Base-by-base conservation (phyloP, 495 filamentous ascomycete genomes). In the Podospora pseudoanserina region DNA sequence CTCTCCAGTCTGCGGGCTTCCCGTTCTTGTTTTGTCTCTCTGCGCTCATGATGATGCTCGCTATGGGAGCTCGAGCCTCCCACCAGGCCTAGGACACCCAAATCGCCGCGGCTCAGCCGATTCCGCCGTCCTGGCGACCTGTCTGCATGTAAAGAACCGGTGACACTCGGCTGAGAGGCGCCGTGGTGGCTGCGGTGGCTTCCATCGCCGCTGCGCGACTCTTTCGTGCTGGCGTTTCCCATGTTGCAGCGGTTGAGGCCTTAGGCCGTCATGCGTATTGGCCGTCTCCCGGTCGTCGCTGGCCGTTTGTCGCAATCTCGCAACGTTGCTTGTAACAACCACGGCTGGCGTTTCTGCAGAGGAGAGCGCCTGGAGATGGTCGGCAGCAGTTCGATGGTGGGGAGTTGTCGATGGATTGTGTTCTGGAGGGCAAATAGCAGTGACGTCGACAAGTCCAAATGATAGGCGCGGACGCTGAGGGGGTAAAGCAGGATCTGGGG, bases 11-110 rank as follows among this genome's bases (percentile, higher is more conserved):
- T 92, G 65, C 94, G 86, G 9, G 90, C 91, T 77, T 98, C 95
- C 65, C 91, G 86, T 76, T 97, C 95, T 74, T 94, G 92, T 79
- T 90, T 96, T 13, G 92, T 97, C 77, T 97, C 95, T 66, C 90
- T 83, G 57, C 89, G 86, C 69, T 87, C 84, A 27, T 80, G 78
- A 6, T 79, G 80, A 5, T 72, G 75, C 6, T 77, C 73, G 2
- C 70, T 23, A 15, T 73, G 69, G 6, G 76, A 74, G 30, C 72
- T 65, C 2, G 75, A 75, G 65, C 70, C 71, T 7, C 63, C 71
- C 0, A 63, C 69, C 23, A 76, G 30, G 1, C 74, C 72, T 23
- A 77, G 34, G 15, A 78, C 65, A 2, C 69, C 73, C 19, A 77
- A 60, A 60, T 78, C 76, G 9, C 69, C 75, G 7, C 75, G 67